phyloP scores from a whole-genome alignment of 768 basidiomycete genomes.

The Boletus vinaceobasis region DNA sequence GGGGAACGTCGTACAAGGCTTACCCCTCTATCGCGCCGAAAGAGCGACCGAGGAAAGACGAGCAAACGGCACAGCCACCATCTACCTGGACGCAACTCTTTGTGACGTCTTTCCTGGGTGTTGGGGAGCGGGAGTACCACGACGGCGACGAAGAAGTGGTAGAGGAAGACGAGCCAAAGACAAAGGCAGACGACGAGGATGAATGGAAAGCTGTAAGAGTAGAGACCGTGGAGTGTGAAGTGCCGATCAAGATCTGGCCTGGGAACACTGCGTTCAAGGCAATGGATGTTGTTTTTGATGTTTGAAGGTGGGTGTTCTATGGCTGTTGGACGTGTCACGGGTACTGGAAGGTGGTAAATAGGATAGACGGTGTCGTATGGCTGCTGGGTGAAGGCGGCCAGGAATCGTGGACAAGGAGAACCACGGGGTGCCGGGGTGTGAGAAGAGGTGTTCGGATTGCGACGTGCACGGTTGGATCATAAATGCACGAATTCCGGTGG shows the following conservation, averaged over 20 bases:
- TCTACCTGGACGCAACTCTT: slow-evolving; percentile 41
- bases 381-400: too few relatives aligned
- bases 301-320: slow-evolving; percentile 33
- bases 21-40: slow-evolving; percentile 55
- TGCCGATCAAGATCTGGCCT: slow-evolving; percentile 84
- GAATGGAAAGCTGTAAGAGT: slow-evolving; percentile 66
- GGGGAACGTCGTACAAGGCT: slow-evolving; percentile 69
- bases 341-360: neutral
- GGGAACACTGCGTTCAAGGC: slow-evolving; percentile 87
- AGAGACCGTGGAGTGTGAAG: slow-evolving; percentile 93
- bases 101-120: slow-evolving; percentile 37
- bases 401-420: too few relatives aligned
- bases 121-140: slow-evolving; percentile 50
- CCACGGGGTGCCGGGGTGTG: neutral
- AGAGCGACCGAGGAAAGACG: slow-evolving; percentile 37
- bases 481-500: too few relatives aligned
- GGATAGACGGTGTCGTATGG: neutral
- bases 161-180: slow-evolving; percentile 33
- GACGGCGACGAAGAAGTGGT: slow-evolving; percentile 46
- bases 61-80: neutral
- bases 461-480: too few relatives aligned
- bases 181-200: slow-evolving; percentile 49
- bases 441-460: neutral
- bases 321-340: neutral
- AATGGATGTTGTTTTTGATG: slow-evolving; percentile 73